Evolutionary conservation across 805 yeast genomes (phyloP).

Genomic region (Tetrapisispora taiwanensis): DNA sequence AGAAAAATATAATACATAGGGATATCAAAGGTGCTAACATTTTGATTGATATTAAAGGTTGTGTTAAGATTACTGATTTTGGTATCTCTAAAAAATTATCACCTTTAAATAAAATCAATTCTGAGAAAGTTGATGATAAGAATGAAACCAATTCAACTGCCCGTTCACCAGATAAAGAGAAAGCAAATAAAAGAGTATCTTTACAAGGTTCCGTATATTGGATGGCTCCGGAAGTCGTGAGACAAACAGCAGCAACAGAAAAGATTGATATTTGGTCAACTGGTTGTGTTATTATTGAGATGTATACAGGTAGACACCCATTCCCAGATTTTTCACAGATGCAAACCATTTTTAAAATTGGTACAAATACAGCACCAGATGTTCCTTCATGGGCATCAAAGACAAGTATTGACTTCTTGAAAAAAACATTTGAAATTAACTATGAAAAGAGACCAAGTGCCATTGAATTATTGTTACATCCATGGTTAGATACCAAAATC

Average conservation of each 20-base stretch:
- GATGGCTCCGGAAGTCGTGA: slow-evolving; percentile 99
- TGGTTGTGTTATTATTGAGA: slow-evolving; percentile 87
- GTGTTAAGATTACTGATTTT: slow-evolving; percentile 78
- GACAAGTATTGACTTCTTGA: slow-evolving; percentile 58
- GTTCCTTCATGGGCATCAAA: slow-evolving; percentile 65
- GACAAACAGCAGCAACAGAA: slow-evolving; percentile 80
- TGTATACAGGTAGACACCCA: slow-evolving; percentile 94
- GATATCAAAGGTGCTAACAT: slow-evolving; percentile 88
- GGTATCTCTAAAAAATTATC: slow-evolving; percentile 69
- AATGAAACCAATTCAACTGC: neutral
- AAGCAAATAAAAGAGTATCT: slow-evolving; percentile 53
- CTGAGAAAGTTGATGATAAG: slow-evolving; percentile 31
- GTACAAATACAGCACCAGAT: slow-evolving; percentile 72
- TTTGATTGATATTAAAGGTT: slow-evolving; percentile 67
- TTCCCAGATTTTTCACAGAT: slow-evolving; percentile 89
- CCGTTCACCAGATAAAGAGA: slow-evolving; percentile 5
- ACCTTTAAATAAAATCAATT: slow-evolving; percentile 33
- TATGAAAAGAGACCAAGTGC: slow-evolving; percentile 68
- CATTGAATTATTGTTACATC: slow-evolving; percentile 49
- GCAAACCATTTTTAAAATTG: slow-evolving; percentile 95
- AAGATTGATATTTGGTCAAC: slow-evolving; percentile 97
- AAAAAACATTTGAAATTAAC: slow-evolving; percentile 63
- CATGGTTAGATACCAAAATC: slow-evolving; percentile 23
- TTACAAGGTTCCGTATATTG: slow-evolving; percentile 92
- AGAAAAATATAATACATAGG: slow-evolving; percentile 67